These are phyloP conservation scores for Xylaria sp. DNA, from an alignment of 2,329 filamentous ascomycete genomes.

Conservation along the genomic window DNA sequence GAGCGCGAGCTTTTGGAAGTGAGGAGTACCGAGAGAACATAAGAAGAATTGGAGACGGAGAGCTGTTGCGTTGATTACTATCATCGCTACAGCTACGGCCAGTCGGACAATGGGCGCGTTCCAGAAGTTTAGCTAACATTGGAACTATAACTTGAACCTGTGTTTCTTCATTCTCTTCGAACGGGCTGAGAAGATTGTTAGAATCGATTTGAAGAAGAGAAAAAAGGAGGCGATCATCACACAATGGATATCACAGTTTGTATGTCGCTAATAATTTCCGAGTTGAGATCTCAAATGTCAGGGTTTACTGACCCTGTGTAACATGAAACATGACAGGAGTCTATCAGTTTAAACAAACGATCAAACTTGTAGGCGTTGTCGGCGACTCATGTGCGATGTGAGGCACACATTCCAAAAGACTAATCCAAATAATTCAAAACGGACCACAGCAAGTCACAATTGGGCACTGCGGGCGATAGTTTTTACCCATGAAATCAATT, in stretches of 20 bases:
- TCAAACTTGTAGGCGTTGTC: neutral
- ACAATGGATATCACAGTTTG: too few relatives aligned
- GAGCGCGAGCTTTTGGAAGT: conserved; percentile 62
- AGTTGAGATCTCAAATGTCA: too few relatives aligned
- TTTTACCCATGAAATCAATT: neutral
- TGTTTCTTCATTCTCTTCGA: too few relatives aligned
- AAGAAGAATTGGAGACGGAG: neutral
- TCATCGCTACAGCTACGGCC: neutral
- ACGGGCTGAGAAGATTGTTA: too few relatives aligned
- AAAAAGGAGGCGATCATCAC: too few relatives aligned
- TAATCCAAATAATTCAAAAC: neutral
- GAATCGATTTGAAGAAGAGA: too few relatives aligned
- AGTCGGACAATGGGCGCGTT: neutral
- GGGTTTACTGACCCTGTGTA: too few relatives aligned
- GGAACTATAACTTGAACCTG: neutral
- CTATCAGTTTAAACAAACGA: too few relatives aligned
- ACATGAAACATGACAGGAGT: too few relatives aligned
- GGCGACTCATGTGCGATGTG: neutral
- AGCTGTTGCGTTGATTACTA: neutral
- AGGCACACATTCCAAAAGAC: neutral
- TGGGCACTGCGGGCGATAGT: neutral
- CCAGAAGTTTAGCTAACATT: neutral
- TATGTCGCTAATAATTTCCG: too few relatives aligned
- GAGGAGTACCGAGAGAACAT: conserved; percentile 1
- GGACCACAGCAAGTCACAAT: neutral